Conservation (phyloP, 352 stramenopile species). For the Globisporangium heterothallicum region DNA sequence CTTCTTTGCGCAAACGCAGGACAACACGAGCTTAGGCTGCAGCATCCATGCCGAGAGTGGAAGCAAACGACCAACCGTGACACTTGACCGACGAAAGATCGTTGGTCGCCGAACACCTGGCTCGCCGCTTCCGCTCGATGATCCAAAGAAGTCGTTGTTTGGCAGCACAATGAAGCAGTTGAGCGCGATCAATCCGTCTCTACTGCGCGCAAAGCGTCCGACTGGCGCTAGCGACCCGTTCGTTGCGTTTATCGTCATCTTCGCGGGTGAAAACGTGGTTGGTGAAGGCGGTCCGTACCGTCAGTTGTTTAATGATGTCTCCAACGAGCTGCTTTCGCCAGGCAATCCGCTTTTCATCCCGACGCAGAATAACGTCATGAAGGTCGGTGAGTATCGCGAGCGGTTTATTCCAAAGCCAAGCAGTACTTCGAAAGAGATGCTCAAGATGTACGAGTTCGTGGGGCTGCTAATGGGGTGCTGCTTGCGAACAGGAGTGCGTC, state of each 20-base stretch:
- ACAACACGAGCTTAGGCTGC: constrained; percentile 58
- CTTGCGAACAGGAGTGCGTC: constrained; percentile 62
- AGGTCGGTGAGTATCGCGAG: constrained; percentile 67
- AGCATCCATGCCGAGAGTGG: constrained; percentile 32
- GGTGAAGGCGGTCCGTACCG: constrained; percentile 74
- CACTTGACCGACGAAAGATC: constrained; percentile 59
- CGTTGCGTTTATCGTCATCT: constrained; percentile 75
- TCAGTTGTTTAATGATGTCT: constrained; percentile 77
- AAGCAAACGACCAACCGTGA: constrained; percentile 60
- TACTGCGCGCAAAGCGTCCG: constrained; percentile 62
- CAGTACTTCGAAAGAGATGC: constrained; percentile 42
- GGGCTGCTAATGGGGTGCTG: constrained; percentile 75
- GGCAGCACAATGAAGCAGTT: constrained; percentile 57
- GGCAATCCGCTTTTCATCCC: constrained; percentile 58
- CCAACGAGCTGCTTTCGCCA: constrained; percentile 48
- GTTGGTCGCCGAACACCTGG: constrained; percentile 19
- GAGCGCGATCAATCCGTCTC: constrained; percentile 30
- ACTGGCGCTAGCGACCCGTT: constrained; percentile 76
- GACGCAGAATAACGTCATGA: constrained; percentile 66
- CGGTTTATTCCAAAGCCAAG: constrained; percentile 57
- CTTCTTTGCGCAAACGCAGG: constrained; percentile 63
- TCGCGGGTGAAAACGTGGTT: constrained; percentile 74
- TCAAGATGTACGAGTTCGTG: constrained; percentile 77
- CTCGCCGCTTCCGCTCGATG: constrained; percentile 21
- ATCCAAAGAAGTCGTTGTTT: constrained; percentile 67